A percentile compares a stretch with the other conserved stretches of the same genome.
Conservation (phyloP, 2,329 filamentous ascomycete species). For the Fusarium tanahbumbuense region DNA sequence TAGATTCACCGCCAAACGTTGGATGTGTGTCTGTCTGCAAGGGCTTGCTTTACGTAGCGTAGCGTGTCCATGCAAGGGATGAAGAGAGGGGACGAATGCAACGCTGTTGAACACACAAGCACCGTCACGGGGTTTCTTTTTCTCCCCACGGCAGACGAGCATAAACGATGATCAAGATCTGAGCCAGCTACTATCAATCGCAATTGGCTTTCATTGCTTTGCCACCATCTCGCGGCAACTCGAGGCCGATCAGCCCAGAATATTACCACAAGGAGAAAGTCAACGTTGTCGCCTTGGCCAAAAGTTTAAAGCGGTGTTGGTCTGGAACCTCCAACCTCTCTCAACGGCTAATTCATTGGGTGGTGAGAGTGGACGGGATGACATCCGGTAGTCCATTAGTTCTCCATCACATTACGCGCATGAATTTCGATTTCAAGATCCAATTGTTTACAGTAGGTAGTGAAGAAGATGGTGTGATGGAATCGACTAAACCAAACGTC, state of each 20-base stretch:
- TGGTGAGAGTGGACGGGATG: conserved; percentile 32
- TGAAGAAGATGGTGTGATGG: conserved; percentile 21
- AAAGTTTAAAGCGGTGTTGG: conserved; percentile 35
- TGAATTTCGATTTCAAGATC: conserved; percentile 10
- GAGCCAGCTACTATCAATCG: conserved; percentile 6
- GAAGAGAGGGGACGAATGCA: conserved; percentile 31
- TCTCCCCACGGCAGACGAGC: neutral
- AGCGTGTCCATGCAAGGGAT: conserved; percentile 40
- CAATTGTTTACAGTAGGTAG: neutral
- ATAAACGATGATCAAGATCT: neutral
- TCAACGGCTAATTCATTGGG: conserved; percentile 27
- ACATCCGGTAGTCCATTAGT: conserved; percentile 31
- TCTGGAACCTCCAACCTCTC: conserved; percentile 26
- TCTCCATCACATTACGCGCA: conserved; percentile 13
- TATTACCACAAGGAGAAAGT: conserved; percentile 9
- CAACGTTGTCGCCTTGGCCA: conserved; percentile 40
- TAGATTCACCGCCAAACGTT: conserved; percentile 44
- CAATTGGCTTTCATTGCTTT: conserved; percentile 4
- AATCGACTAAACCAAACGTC: conserved; percentile 34
- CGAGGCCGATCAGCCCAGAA: conserved; percentile 6
- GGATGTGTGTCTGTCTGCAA: conserved; percentile 15
- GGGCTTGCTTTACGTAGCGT: conserved; percentile 30
- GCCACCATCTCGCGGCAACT: conserved; percentile 22
- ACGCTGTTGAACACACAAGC: conserved; percentile 16
- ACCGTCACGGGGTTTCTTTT: conserved; percentile 22